Percentiles rank a stretch among this genome's conserved stretches.
These are phyloP conservation scores for Suhomyces sp. DNA, from an alignment of 805 yeast genomes.

Conservation along the genomic window DNA sequence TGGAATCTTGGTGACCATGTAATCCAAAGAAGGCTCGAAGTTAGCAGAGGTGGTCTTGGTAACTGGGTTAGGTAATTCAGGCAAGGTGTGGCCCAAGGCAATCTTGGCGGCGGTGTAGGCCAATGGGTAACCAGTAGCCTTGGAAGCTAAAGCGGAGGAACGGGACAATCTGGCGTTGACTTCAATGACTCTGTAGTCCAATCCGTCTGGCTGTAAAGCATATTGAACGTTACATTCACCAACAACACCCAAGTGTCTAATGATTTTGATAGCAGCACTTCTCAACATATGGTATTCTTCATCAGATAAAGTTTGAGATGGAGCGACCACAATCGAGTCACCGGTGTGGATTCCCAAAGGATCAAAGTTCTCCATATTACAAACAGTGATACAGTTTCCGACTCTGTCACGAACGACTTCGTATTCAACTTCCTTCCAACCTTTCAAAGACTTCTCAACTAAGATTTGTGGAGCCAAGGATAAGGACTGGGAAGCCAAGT, in stretches of 20 bases:
- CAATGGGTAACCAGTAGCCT: slow-evolving; percentile 97
- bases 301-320: slow-evolving; percentile 94
- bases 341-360: slow-evolving; percentile 98
- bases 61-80: slow-evolving; percentile 93
- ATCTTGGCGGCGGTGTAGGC: slow-evolving; percentile 99
- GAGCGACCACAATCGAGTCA: slow-evolving; percentile 98
- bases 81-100: slow-evolving; percentile 90
- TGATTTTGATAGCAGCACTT: slow-evolving; percentile 94
- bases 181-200: slow-evolving; percentile 94
- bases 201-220: slow-evolving; percentile 92
- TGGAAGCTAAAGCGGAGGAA: slow-evolving; percentile 96
- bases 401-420: slow-evolving; percentile 97
- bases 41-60: slow-evolving; percentile 95
- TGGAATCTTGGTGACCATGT: slow-evolving; percentile 95
- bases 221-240: slow-evolving; percentile 99
- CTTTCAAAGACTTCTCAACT: slow-evolving; percentile 95
- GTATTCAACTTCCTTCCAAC: slow-evolving; percentile 98
- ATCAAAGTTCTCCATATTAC: slow-evolving; percentile 99
- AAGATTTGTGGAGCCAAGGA: slow-evolving; percentile 91
- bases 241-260: slow-evolving; percentile 96
- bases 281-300: slow-evolving; percentile 98
- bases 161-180: slow-evolving; percentile 96
- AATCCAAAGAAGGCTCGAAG: slow-evolving; percentile 95
- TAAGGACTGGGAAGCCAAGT: slow-evolving; percentile 85
- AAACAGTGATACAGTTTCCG: slow-evolving; percentile 96